These are phyloP conservation scores for Neonectria punicea DNA, from an alignment of 2,329 filamentous ascomycete species.

Conservation along the genomic window DNA sequence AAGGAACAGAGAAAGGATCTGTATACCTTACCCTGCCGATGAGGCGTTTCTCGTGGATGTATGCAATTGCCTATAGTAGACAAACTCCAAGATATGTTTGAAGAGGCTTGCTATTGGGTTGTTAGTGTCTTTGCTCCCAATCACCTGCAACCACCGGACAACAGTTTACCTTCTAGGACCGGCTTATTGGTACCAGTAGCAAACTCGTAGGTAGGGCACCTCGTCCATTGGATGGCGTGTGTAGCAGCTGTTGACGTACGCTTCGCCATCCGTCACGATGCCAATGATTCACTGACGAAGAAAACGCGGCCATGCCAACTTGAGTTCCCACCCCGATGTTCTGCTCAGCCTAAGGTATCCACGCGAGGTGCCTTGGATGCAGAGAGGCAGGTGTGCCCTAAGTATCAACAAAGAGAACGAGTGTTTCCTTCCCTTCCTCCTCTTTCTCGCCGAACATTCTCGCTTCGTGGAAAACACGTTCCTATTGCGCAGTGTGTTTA, in stretches of 20 bases:
- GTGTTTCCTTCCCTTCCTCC: neutral
- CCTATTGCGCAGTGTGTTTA: neutral
- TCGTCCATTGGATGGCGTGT: neutral
- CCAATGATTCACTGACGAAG: slow-evolving; percentile 14
- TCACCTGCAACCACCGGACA: neutral
- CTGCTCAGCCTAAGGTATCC: neutral
- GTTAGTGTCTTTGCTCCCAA: neutral
- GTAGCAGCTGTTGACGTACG: slow-evolving; percentile 16
- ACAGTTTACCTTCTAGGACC: neutral
- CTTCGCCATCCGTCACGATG: neutral
- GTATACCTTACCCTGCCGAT: neutral
- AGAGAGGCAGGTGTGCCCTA: neutral
- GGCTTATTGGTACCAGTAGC: neutral
- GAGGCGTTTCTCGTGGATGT: neutral
- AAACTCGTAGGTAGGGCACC: neutral
- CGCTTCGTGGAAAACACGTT: neutral
- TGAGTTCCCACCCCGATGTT: neutral
- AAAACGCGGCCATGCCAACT: neutral
- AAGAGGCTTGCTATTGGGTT: neutral
- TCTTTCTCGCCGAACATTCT: neutral
- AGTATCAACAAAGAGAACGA: neutral
- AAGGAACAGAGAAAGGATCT: neutral
- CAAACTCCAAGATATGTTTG: neutral
- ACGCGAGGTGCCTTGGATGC: neutral
- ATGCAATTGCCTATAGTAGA: neutral